Evolutionary conservation across 805 yeast genomes (phyloP).

Genomic region (Schwanniomyces sp.): DNA sequence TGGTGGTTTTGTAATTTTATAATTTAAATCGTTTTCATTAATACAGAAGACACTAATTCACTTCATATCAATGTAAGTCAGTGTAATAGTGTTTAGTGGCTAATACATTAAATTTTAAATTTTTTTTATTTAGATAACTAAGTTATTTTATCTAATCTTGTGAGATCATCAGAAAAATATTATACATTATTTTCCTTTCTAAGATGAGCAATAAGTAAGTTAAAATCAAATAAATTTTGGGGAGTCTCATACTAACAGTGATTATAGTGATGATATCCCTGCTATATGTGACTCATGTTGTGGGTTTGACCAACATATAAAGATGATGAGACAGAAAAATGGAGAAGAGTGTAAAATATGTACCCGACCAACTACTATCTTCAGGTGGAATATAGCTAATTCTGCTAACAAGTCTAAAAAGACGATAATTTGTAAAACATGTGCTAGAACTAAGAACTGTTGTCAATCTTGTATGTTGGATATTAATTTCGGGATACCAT

Average conservation of each 20-base stretch:
- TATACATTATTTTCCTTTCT: no score
- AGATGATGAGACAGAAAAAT: constrained; percentile 64
- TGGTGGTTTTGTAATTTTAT: no score
- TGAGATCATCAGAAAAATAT: background rate
- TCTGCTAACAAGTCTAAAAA: constrained; percentile 46
- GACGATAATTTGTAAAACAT: constrained; percentile 74
- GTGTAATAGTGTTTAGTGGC: no score
- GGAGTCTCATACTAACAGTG: background rate
- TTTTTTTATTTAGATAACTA: background rate
- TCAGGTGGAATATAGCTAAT: constrained; percentile 60
- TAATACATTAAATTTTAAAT: no score
- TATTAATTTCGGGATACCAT: constrained; percentile 75
- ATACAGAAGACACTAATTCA: no score
- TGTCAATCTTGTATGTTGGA: constrained; percentile 90
- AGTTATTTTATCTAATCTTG: background rate
- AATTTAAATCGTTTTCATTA: no score
- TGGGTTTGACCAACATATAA: constrained; percentile 64
- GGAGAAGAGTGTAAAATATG: constrained; percentile 88
- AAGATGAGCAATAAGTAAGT: constrained; percentile 1
- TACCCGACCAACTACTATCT: constrained; percentile 80
- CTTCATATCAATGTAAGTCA: no score
- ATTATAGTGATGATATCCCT: constrained; percentile 39
- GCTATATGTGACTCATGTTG: constrained; percentile 74
- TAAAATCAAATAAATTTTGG: background rate
- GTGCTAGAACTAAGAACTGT: constrained; percentile 76